Evolutionary conservation across 768 basidiomycete genomes (phyloP).

Genomic region (Lactifluus hygrophoroides): DNA sequence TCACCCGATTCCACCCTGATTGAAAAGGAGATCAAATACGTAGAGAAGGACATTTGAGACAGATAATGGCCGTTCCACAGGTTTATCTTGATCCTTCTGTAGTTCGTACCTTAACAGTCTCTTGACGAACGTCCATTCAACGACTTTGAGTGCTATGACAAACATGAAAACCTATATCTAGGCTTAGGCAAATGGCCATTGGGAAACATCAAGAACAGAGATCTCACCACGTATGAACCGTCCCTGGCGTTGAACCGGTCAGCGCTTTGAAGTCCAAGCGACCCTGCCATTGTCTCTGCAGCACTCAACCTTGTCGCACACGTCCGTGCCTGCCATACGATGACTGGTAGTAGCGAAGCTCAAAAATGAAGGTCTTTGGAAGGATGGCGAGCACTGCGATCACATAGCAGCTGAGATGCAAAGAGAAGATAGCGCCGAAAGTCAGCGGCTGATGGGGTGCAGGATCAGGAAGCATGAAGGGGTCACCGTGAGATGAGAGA

Average conservation of each 20-base stretch:
- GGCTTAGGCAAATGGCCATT: neutral
- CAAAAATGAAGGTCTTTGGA: no score
- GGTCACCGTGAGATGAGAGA: no score
- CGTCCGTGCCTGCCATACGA: neutral
- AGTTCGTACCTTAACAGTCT: neutral
- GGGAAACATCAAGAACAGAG: neutral
- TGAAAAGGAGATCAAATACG: constrained; percentile 9
- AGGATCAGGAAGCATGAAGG: neutral
- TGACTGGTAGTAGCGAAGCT: constrained; percentile 4
- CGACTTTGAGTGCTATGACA: neutral
- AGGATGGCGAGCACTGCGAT: neutral
- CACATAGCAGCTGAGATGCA: neutral
- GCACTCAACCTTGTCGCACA: neutral
- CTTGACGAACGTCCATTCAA: constrained; percentile 11
- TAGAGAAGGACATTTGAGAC: constrained; percentile 4
- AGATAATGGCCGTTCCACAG: constrained; percentile 1
- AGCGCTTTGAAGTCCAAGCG: neutral
- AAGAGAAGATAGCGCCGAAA: neutral
- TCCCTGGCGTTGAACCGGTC: constrained; percentile 1
- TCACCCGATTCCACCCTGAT: constrained; percentile 12
- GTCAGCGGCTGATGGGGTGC: neutral
- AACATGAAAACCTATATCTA: no score
- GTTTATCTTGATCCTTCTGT: neutral
- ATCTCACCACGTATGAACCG: neutral
- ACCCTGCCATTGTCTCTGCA: neutral